Evolutionary conservation across 2,329 filamentous ascomycete species (phyloP), one percentile per base, ranked within the genome.

Genomic region (Pyrenophora tritici-repentis): DNA sequence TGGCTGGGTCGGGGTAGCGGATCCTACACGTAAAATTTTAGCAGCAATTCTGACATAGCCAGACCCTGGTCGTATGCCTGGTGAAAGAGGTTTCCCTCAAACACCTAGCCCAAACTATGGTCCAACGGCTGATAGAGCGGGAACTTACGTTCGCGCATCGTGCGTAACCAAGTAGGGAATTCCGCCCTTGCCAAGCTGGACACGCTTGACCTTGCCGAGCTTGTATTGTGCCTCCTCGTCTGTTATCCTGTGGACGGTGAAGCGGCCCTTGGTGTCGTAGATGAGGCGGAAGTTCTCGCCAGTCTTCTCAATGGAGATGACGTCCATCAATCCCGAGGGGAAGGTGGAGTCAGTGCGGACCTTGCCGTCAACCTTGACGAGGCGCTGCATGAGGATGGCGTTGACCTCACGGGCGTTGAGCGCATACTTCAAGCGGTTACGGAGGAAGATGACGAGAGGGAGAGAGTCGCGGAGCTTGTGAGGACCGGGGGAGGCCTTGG

Each of bases 151-250:
- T 91, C 94, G 89, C 83, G 94, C 94, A 94, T 99, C 94, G 90
- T 99, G 94, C 92, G 94, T 99, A 90, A 99, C 94, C 91, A 97
- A 97, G 92, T 96, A 99, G 95, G 94, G 94, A 88, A 99, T 96
- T 85, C 92, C 94, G 83, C 94, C 95, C 82, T 91, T 93, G 85
- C 94, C 94, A 74, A 99, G 87, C 86, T 99, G 94, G 62, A 99
- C 94, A 76, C 93, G 89, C 90, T 97, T 97, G 84, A 99, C 94
- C 87, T 97, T 99, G 86, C 92, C 92, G 74, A 99, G 86, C 89
- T 99, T 99, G 90, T 97, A 99, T 85, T 94, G 88, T 73, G 93
- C 92, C 90, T 99, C 94, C 85, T 97, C 94, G 71, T 86, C 83
- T 80, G 95, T 93, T 83, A 99, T 97, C 77, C 94, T 90, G 90